Evolutionary conservation across 2,329 filamentous ascomycete genomes (phyloP), one percentile per base, ranked within the genome.

Genomic region (Apiospora rasikravindrae): DNA sequence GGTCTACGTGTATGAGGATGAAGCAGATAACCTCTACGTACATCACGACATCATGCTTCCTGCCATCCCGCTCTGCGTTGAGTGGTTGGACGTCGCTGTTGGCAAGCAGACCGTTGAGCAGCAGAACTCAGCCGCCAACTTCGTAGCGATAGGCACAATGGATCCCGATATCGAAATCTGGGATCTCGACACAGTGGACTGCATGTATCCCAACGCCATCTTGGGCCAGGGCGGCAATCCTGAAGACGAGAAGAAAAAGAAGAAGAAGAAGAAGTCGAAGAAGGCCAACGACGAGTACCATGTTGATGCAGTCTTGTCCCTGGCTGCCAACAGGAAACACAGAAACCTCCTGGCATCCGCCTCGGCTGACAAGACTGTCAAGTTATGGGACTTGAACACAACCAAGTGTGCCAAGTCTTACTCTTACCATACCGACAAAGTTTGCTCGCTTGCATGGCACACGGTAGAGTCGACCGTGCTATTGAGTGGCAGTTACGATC

Each of bases 1-100:
- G 82, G 93, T 98, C 26, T 98, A 98, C 80, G 95, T 99, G 40
- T 99, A 98, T 84, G 96, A 99, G 83, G 96, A 98, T 78, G 91
- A 91, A 74, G 93, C 92, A 64, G 96, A 98, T 84, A 99, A 99
- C 81, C 91, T 99, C 73, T 99, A 99, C 82, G 96, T 99, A 33
- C 96, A 99, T 85, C 96, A 99, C 88, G 96, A 99, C 83, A 97
- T 99, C 78, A 98, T 99, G 96, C 89, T 99, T 71, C 96, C 96
- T 44, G 96, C 96, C 33, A 98, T 99, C 80, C 96, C 96, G 14
- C 90, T 99, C 8, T 96, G 94, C 79, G 89, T 98, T 53, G 96
- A 99, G 85, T 99, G 96, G 96, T 85, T 99, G 64, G 94, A 98
- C 81, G 88, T 98, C 71, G 92, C 94, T n/a, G 94, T 98, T 47